Conservation (phyloP, 257 asterid species). For the Fraxinus cuspidata region DNA sequence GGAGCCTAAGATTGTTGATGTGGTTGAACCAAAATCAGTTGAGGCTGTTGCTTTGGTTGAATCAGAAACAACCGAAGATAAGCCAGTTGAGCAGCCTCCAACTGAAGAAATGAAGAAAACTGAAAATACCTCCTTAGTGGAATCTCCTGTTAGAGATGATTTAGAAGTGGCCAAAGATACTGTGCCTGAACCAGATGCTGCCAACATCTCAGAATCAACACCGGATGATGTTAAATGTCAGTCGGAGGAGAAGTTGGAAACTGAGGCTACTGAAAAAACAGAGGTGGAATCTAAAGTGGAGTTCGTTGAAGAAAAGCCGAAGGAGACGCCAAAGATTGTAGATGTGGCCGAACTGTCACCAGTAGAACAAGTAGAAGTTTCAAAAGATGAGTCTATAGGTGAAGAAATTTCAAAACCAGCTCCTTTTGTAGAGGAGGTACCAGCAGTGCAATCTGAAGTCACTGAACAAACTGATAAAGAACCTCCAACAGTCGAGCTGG, state of each 20-base stretch:
- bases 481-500: slow-evolving; percentile 31
- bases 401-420: slow-evolving; percentile 29
- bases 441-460: slow-evolving; percentile 27
- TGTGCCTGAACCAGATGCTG: slow-evolving; percentile 21
- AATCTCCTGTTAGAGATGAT: slow-evolving; percentile 9
- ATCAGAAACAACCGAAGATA: slow-evolving; percentile 33
- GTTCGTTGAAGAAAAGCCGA: slow-evolving; percentile 29
- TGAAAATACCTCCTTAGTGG: slow-evolving; percentile 32
- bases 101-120: slow-evolving; percentile 30
- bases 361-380: slow-evolving; percentile 33
- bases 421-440: slow-evolving; percentile 39
- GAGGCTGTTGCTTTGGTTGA: slow-evolving; percentile 33
- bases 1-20: slow-evolving; percentile 26
- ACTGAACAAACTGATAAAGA: slow-evolving; percentile 30
- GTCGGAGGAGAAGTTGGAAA: slow-evolving; percentile 27
- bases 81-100: slow-evolving; percentile 38
- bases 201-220: neutral
- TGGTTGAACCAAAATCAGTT: slow-evolving; percentile 29
- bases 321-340: slow-evolving; percentile 28
- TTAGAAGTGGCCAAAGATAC: slow-evolving; percentile 25
- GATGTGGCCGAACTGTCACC: slow-evolving; percentile 25
- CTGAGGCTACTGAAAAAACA: slow-evolving; percentile 23
- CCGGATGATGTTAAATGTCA: slow-evolving; percentile 21
- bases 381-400: slow-evolving; percentile 26
- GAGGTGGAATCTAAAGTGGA: slow-evolving; percentile 26